These are phyloP conservation scores for Parasitella parasitica DNA, from an alignment of 371 early-diverging fungal species.

Conservation along the genomic window DNA sequence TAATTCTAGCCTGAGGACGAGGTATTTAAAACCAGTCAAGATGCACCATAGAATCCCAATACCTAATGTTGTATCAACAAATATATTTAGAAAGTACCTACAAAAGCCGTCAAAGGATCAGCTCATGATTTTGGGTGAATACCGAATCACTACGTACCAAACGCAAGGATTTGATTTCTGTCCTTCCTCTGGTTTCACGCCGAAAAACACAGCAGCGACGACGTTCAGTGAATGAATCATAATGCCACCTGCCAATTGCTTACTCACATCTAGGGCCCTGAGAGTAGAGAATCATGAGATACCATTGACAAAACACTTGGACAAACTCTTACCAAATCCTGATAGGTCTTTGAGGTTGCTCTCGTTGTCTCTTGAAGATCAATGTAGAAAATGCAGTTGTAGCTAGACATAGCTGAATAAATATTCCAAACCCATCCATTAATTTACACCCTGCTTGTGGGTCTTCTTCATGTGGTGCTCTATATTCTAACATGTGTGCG, in stretches of 20 bases:
- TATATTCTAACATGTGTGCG: constrained; percentile 6
- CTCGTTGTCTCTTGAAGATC: constrained; percentile 61
- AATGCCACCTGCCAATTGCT: constrained; percentile 65
- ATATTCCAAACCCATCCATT: constrained; percentile 64
- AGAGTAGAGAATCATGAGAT: not conserved
- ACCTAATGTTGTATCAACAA: constrained; percentile 69
- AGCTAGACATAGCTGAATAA: constrained; percentile 63
- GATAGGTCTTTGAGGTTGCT: constrained; percentile 62
- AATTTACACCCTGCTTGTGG: constrained; percentile 52
- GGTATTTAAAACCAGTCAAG: constrained; percentile 45
- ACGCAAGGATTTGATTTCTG: constrained; percentile 63
- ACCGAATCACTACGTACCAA: constrained; percentile 43
- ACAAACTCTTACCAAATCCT: constrained; percentile 55
- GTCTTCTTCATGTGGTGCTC: constrained; percentile 22
- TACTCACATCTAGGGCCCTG: constrained; percentile 67
- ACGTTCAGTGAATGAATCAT: constrained; percentile 66
- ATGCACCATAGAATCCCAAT: constrained; percentile 63
- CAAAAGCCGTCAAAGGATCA: not conserved
- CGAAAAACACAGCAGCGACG: constrained; percentile 57
- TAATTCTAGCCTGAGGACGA: constrained; percentile 28
- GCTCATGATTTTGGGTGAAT: not conserved
- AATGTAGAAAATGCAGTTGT: constrained; percentile 63
- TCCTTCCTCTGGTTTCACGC: constrained; percentile 47
- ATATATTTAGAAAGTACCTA: constrained; percentile 75
- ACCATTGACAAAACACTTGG: not conserved